Percentiles rank a stretch among this genome's conserved stretches.
Evolutionary conservation across 352 stramenopile genomes (phyloP).

Genomic region (Aphanomyces cochlioides): DNA sequence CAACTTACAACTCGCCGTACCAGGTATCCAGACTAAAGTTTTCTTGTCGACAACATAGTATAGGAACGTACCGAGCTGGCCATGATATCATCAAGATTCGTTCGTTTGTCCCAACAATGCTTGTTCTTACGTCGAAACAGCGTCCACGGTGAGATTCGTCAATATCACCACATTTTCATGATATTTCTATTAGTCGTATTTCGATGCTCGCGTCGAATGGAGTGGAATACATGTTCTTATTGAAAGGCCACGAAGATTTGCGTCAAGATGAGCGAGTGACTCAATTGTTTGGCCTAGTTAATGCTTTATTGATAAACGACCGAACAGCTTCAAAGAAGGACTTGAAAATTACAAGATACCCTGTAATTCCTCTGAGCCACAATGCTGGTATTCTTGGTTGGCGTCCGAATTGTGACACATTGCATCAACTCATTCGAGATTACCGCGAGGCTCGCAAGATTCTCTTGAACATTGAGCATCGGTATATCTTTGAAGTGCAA

Average conservation of each 20-base stretch:
- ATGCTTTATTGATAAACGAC: slow-evolving; percentile 97
- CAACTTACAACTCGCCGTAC: slow-evolving; percentile 94
- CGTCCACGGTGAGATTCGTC: slow-evolving; percentile 76
- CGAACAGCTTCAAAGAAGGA: slow-evolving; percentile 95
- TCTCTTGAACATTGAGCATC: slow-evolving; percentile 93
- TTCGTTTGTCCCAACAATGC: slow-evolving; percentile 90
- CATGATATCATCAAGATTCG: slow-evolving; percentile 70
- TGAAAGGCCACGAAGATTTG: slow-evolving; percentile 99
- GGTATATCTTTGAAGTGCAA: slow-evolving; percentile 45
- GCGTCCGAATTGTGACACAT: slow-evolving; percentile 97
- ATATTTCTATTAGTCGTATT: slow-evolving; percentile 52
- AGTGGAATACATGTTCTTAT: slow-evolving; percentile 97
- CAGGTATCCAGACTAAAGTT: slow-evolving; percentile 60
- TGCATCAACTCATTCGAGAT: slow-evolving; percentile 96
- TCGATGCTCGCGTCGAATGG: slow-evolving; percentile 95
- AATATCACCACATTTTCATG: background rate
- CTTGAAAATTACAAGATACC: slow-evolving; percentile 96
- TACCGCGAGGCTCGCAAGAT: slow-evolving; percentile 90
- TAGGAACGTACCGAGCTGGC: slow-evolving; percentile 57
- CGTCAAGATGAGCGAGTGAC: slow-evolving; percentile 99
- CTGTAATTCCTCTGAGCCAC: slow-evolving; percentile 97
- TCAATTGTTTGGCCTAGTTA: slow-evolving; percentile 99
- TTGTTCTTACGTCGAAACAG: slow-evolving; percentile 98
- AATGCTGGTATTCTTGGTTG: slow-evolving; percentile 98
- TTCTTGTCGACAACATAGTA: background rate